These are phyloP conservation scores for Inonotus hispidus DNA, from an alignment of 1,284 basidiomycete genomes.

Conservation along the genomic window DNA sequence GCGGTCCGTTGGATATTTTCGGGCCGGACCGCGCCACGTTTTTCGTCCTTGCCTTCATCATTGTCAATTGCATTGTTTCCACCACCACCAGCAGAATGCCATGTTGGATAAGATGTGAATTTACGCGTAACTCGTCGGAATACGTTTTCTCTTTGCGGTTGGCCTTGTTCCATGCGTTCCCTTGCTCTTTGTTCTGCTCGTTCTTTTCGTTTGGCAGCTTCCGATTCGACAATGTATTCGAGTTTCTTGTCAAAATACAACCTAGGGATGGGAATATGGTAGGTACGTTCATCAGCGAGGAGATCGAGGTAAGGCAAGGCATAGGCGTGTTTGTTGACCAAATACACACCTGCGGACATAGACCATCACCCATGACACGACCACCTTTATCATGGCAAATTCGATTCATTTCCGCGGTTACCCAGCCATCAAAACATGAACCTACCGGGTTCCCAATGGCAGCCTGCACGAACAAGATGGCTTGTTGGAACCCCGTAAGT, in stretches of 20 bases:
- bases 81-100: neutral
- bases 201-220: conserved; percentile 21
- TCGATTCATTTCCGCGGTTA: neutral
- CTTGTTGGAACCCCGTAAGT: conserved; percentile 74
- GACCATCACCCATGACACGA: conserved; percentile 70
- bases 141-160: neutral
- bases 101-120: neutral
- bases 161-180: neutral
- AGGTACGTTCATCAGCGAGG: conserved; percentile 1
- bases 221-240: conserved; percentile 56
- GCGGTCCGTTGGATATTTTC: conserved; percentile 86
- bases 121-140: neutral
- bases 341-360: conserved; percentile 51
- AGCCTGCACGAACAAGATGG: conserved; percentile 68
- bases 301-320: neutral
- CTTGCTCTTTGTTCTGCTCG: neutral
- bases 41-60: neutral
- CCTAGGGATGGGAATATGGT: conserved; percentile 31
- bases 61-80: neutral
- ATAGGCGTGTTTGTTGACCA: neutral
- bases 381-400: conserved; percentile 37
- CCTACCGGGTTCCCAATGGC: conserved; percentile 66
- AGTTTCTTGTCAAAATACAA: conserved; percentile 75
- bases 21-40: conserved; percentile 39
- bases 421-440: conserved; percentile 19